Evolutionary conservation across 768 basidiomycete genomes (phyloP), one percentile per base, ranked within the genome.

Genomic region (Astraeus odoratus): DNA sequence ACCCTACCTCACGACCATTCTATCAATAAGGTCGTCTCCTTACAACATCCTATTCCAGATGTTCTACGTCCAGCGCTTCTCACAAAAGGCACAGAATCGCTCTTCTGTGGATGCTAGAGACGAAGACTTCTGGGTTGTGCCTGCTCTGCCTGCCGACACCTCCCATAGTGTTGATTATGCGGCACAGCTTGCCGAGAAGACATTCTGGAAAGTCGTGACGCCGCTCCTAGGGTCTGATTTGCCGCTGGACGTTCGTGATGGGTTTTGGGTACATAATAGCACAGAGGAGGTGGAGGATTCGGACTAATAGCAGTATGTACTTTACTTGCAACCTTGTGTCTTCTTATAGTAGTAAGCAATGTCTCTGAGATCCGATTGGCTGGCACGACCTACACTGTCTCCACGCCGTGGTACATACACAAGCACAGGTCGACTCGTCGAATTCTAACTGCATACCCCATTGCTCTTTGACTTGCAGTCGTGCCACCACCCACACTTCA

Each of bases 131-230:
- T 42, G 50, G 26, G 13, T 42, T 7, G 43, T 66, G 13, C 64
- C 71, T 20, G 30, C 60, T 6, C 49, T 54, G 36, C 52, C 57
- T 19, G 54, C 60, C 22, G 64, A 72, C 31, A 60, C 78, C 19
- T 68, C 79, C 6, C 78, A 81, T 31, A 51, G 69, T 13, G 71
- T 76, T 9, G 85, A 90, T 55, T 65, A 68, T 13, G 76, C 79
- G 5, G 74, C 81, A 4, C 48, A 53, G 7, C 61, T 73, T 53
- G 86, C 82, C 2, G 81, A 87, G 57, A 53, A 54, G n/a, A 61
- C 71, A 3, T 84, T 80, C 56, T 74, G 75, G 73, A 67, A 63
- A 35, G n/a, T 42, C 30, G n/a, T 48, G 22, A 42, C 51, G 24
- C 19, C 19, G 8, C 19, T 50, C 2, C 42, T 20, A 22, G 37